Conservation (phyloP, 1,284 basidiomycete genomes). For the Apiotrichum montevideense region DNA sequence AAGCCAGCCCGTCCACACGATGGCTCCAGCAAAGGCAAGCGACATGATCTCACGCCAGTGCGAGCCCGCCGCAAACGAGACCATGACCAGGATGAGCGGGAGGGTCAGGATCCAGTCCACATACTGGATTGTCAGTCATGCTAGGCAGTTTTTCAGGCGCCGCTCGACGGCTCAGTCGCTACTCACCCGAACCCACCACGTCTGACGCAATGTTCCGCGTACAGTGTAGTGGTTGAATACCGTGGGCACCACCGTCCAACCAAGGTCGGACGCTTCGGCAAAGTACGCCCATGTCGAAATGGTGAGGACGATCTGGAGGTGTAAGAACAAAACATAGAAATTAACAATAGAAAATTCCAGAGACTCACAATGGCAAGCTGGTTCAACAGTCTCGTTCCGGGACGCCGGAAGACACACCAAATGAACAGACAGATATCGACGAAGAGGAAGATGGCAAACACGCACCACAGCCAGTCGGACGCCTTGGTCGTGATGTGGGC, state of each 20-base stretch:
- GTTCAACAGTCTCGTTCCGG: slow-evolving; percentile 52
- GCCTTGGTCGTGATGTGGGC: slow-evolving; percentile 23
- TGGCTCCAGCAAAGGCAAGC: slow-evolving; percentile 48
- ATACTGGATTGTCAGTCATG: slow-evolving; percentile 33
- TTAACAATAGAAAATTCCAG: too few species aligned
- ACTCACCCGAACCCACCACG: slow-evolving; percentile 51
- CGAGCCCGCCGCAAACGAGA: slow-evolving; percentile 54
- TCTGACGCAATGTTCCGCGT: slow-evolving; percentile 48
- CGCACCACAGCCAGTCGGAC: slow-evolving; percentile 53
- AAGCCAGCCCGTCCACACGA: slow-evolving; percentile 54
- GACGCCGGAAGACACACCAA: slow-evolving; percentile 48
- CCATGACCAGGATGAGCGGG: slow-evolving; percentile 54
- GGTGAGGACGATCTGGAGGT: slow-evolving; percentile 46
- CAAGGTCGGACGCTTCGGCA: slow-evolving; percentile 59
- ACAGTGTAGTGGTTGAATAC: slow-evolving; percentile 49
- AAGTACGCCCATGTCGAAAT: slow-evolving; percentile 52
- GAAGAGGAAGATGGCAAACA: slow-evolving; percentile 53
- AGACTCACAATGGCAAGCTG: slow-evolving; percentile 47
- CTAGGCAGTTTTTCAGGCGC: too few species aligned
- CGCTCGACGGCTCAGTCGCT: too few species aligned
- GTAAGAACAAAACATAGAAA: not conserved
- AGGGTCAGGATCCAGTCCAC: slow-evolving; percentile 57
- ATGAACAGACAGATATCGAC: slow-evolving; percentile 46
- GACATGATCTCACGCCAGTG: slow-evolving; percentile 55
- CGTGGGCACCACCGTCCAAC: slow-evolving; percentile 51